Conservation (phyloP, 2,329 filamentous ascomycete species). For the Periconia sp. region DNA sequence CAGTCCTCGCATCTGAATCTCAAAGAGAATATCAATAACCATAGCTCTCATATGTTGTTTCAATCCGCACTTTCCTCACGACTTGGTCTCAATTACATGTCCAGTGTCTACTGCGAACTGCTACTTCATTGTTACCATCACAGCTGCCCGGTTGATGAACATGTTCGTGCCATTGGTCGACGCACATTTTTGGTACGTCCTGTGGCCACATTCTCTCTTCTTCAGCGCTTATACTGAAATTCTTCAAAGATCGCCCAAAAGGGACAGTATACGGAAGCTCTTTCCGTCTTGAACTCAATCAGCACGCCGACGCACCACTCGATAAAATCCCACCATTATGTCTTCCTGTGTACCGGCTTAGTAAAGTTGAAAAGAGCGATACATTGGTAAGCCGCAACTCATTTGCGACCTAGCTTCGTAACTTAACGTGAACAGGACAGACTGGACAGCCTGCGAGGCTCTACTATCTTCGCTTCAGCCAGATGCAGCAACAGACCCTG, state of each 20-base stretch:
- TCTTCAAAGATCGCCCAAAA: slow-evolving; percentile 56
- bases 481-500: slow-evolving; percentile 56
- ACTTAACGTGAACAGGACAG: slow-evolving; percentile 46
- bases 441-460: slow-evolving; percentile 59
- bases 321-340: slow-evolving; percentile 76
- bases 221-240: background rate
- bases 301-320: slow-evolving; percentile 66
- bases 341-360: slow-evolving; percentile 67
- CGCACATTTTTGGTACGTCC: slow-evolving; percentile 61
- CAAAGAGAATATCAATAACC: slow-evolving; percentile 73
- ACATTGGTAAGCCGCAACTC: slow-evolving; percentile 45
- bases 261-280: slow-evolving; percentile 72
- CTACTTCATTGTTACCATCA: slow-evolving; percentile 73
- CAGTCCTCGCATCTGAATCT: slow-evolving; percentile 80
- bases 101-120: slow-evolving; percentile 67
- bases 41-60: slow-evolving; percentile 73
- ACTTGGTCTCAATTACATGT: slow-evolving; percentile 63
- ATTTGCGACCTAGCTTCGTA: background rate
- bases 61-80: slow-evolving; percentile 74
- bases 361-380: slow-evolving; percentile 67
- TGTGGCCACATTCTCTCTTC: background rate
- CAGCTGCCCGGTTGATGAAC: slow-evolving; percentile 72
- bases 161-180: slow-evolving; percentile 72
- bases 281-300: slow-evolving; percentile 61
- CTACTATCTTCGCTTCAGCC: slow-evolving; percentile 61